Base-by-base conservation (phyloP, 2,329 filamentous ascomycete genomes). In the Bipolaris cookei region DNA sequence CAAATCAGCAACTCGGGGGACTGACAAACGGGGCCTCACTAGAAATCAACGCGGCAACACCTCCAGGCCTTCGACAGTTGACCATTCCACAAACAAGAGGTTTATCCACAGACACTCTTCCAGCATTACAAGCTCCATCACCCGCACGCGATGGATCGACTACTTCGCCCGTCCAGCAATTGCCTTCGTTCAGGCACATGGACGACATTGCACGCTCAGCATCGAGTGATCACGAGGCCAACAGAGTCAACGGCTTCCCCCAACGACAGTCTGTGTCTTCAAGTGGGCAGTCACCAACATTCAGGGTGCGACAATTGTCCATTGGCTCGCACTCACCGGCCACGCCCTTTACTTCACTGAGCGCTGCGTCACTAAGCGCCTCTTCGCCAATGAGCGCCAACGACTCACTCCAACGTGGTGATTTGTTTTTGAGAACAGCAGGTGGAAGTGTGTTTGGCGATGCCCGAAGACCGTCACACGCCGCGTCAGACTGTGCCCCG, bases 191-290 rank as follows among this genome's bases (percentile, higher is more conserved):
- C 46, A 62, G 65, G 13, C 70, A 74, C 11, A 59, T 77, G 7
- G 71, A 69, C 54, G 70, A 76, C 20, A 58, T 77, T 14, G 72
- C 74, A 39, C 68, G 72, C 28, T 72, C 72, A 1, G 71, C 70
- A n/a, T 66, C 64, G 16, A 71, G 65, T 14, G 68, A 73, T 44
- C 67, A 73, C 25, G 69, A 76, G 18, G 58, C 62, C 14, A 65
- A 58, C 28, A 61, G 68, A 38, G 52, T 61, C n/a, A 73, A 71
- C 50, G 64, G 64, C 8, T 69, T 68, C 44, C 56, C 62, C 23
- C 74, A 77, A 56, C 67, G 75, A 37, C 74, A 69, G 23, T 77
- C 75, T 0, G 67, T 76, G 32, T 76, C 75, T 4, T 76, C 74
- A 0, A 65, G 70, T 3, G 69, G 64, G 28, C 67, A 73, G 23